These are phyloP conservation scores for Aspergillus tamarii DNA, from an alignment of 2,329 filamentous ascomycete genomes.

Conservation along the genomic window DNA sequence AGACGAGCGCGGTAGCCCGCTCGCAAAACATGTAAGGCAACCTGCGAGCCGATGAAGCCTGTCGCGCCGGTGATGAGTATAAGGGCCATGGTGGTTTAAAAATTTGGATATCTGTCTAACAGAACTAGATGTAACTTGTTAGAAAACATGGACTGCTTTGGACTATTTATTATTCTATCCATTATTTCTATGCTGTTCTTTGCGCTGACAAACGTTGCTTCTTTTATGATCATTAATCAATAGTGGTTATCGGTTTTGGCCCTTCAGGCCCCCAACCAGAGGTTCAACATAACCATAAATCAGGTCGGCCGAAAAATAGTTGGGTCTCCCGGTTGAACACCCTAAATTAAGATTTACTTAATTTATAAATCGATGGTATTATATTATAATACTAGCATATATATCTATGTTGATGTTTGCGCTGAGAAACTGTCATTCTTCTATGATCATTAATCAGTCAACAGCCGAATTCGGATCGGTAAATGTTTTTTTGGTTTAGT, in stretches of 20 bases:
- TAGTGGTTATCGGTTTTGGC: too few species aligned
- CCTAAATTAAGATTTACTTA: too few species aligned
- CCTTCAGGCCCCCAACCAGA: too few species aligned
- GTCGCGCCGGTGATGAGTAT: constrained; percentile 29
- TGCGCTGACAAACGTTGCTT: not conserved
- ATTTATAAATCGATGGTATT: too few species aligned
- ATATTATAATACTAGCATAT: too few species aligned
- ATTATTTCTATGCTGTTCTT: not conserved
- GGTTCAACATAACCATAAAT: too few species aligned
- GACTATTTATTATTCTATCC: not conserved
- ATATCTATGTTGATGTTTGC: too few species aligned
- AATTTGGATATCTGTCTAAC: too few species aligned
- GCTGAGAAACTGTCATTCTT: not conserved
- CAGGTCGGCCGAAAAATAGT: too few species aligned
- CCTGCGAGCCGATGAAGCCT: constrained; percentile 27
- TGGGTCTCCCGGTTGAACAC: too few species aligned
- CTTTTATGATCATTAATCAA: constrained; percentile 2
- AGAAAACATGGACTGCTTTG: not conserved
- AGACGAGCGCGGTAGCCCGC: constrained; percentile 25
- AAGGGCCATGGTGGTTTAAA: not conserved
- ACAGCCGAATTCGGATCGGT: not conserved
- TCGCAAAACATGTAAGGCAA: constrained; percentile 15
- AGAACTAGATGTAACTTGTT: not conserved
- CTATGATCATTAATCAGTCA: not conserved
- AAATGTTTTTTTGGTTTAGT: not conserved